Conservation (phyloP, 345 rosid species). For the Populus tremula region DNA sequence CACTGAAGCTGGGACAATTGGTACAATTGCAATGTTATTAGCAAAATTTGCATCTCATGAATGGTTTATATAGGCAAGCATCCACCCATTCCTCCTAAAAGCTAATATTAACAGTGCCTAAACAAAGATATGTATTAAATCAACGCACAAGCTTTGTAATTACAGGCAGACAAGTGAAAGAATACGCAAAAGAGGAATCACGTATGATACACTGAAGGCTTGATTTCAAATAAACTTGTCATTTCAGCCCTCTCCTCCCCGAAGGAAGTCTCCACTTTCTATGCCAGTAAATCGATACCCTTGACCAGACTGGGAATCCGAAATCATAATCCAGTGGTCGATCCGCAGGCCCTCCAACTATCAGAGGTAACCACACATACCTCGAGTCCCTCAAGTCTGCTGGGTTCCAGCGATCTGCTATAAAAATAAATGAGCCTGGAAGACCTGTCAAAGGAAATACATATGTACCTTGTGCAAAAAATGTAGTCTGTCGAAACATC, state of each 20-base stretch:
- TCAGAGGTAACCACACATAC: constrained; percentile 80
- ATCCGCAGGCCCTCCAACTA: constrained; percentile 77
- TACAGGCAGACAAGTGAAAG: constrained; percentile 24
- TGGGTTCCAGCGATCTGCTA: constrained; percentile 97
- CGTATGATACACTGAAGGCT: constrained; percentile 21
- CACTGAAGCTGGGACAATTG: neutral
- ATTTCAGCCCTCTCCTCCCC: constrained; percentile 27
- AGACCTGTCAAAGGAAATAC: constrained; percentile 74
- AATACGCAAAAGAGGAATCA: constrained; percentile 17
- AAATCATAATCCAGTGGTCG: constrained; percentile 65
- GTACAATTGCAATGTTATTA: neutral
- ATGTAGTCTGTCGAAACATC: constrained; percentile 60
- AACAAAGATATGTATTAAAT: neutral
- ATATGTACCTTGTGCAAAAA: constrained; percentile 80
- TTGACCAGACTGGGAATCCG: constrained; percentile 78
- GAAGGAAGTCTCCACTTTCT: constrained; percentile 80
- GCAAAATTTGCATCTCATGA: neutral
- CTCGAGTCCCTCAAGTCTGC: constrained; percentile 83
- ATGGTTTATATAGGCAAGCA: neutral
- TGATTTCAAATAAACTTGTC: constrained; percentile 10
- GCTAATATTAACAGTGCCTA: constrained; percentile 23
- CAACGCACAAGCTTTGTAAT: neutral
- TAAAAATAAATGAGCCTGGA: constrained; percentile 69
- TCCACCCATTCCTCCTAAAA: neutral
- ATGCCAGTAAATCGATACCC: constrained; percentile 93